A percentile compares a stretch with the other conserved stretches of the same genome.
Evolutionary conservation across 495 filamentous ascomycete species (phyloP).

Genomic region (Hypoxylon fuscum): DNA sequence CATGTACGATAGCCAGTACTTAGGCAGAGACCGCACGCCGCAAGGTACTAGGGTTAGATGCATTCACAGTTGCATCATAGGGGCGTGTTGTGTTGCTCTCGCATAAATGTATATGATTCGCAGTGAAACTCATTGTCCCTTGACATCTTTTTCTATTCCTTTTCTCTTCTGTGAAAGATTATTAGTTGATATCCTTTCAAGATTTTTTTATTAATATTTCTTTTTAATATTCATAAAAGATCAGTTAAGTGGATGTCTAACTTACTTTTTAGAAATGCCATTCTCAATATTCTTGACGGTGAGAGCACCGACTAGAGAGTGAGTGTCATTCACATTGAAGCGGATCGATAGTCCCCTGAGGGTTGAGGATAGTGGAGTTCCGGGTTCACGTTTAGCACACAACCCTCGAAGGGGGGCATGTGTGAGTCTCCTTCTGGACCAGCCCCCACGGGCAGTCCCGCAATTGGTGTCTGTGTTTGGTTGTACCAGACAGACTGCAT

Average conservation of each 20-base stretch:
- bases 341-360: not conserved
- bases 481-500: slow-evolving; percentile 29
- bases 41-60: slow-evolving; percentile 21
- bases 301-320: too few species aligned
- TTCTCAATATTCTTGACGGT: too few species aligned
- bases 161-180: too few species aligned
- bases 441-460: slow-evolving; percentile 54
- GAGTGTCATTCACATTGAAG: too few species aligned
- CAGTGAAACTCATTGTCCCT: not conserved
- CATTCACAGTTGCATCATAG: slow-evolving; percentile 13
- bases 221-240: too few species aligned
- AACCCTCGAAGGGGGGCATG: slow-evolving; percentile 34
- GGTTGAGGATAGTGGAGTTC: slow-evolving; percentile 7
- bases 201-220: too few species aligned
- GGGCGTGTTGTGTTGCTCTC: not conserved
- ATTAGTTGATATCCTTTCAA: too few species aligned
- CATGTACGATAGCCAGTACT: slow-evolving; percentile 38
- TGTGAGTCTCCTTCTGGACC: slow-evolving; percentile 50
- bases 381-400: slow-evolving; percentile 14
- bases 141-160: too few species aligned
- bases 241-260: too few species aligned
- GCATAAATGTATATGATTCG: not conserved
- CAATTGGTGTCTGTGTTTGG: slow-evolving; percentile 9
- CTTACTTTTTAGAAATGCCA: too few species aligned
- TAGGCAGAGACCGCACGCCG: slow-evolving; percentile 18